phyloP scores from a whole-genome alignment of 371 early-diverging fungal species.

The Mortierella sp. region DNA sequence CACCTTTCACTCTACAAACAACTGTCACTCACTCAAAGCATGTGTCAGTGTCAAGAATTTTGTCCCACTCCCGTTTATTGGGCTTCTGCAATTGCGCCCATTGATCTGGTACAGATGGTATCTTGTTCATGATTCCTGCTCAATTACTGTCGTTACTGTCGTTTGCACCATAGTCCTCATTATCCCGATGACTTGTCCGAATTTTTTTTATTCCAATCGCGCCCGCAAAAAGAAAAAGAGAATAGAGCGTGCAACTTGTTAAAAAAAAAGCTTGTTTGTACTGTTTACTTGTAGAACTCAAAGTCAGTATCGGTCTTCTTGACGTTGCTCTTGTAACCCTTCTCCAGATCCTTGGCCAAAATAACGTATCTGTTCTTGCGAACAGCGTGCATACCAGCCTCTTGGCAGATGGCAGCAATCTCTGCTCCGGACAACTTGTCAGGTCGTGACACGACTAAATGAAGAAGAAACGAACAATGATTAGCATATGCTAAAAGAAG shows the following conservation, averaged over 20 bases:
- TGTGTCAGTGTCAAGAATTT: no score
- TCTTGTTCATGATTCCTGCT: no score
- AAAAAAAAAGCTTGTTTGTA: background rate
- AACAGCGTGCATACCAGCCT: slow-evolving; percentile 99
- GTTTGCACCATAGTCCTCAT: background rate
- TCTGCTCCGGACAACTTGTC: slow-evolving; percentile 99
- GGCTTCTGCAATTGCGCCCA: background rate
- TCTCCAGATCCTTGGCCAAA: slow-evolving; percentile 98
- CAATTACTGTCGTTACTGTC: background rate
- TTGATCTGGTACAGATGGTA: no score
- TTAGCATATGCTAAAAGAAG: background rate
- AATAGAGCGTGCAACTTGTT: background rate
- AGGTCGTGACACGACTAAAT: slow-evolving; percentile 93
- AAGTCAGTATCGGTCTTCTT: slow-evolving; percentile 97
- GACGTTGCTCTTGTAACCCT: slow-evolving; percentile 97
- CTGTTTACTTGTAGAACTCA: slow-evolving; percentile 93
- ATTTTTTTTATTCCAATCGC: background rate
- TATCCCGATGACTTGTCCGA: no score
- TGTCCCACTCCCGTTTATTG: background rate
- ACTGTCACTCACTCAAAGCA: no score
- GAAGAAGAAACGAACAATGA: background rate
- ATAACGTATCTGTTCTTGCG: slow-evolving; percentile 88
- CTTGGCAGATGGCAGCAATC: slow-evolving; percentile 99
- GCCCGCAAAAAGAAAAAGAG: background rate
- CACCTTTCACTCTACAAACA: no score